Conservation (phyloP, 2,329 filamentous ascomycete genomes). For the Paracoccidioides brasiliensis region DNA sequence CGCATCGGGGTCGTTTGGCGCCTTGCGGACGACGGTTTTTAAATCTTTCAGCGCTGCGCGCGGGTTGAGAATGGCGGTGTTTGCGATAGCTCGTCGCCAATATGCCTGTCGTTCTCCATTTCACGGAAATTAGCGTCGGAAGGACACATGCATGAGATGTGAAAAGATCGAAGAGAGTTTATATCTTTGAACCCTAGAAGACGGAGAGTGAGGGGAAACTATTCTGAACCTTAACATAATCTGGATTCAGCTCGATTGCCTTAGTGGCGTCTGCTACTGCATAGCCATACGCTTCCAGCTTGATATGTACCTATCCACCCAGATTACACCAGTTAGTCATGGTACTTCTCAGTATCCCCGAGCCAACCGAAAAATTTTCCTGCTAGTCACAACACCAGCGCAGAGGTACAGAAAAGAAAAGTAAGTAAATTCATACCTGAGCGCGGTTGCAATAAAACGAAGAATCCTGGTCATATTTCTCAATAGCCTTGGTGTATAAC, state of each 20-base stretch:
- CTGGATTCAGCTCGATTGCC: constrained; percentile 77
- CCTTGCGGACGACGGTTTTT: constrained; percentile 75
- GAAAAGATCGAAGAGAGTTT: not conserved
- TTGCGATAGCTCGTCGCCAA: constrained; percentile 82
- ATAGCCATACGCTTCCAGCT: constrained; percentile 88
- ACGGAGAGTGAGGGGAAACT: not conserved
- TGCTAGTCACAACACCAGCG: not conserved
- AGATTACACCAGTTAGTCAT: not conserved
- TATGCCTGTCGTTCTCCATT: constrained; percentile 51
- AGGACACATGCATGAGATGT: not conserved
- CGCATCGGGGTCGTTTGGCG: constrained; percentile 78
- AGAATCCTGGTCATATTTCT: constrained; percentile 66
- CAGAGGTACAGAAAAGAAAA: not conserved
- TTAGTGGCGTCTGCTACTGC: constrained; percentile 82
- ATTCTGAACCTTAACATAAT: constrained; percentile 64
- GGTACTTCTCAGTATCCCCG: not conserved
- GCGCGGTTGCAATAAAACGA: constrained; percentile 91
- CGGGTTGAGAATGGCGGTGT: constrained; percentile 79
- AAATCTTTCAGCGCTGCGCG: constrained; percentile 86
- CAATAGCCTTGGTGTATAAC: constrained; percentile 78
- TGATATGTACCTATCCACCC: constrained; percentile 64
- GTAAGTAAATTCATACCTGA: constrained; percentile 49
- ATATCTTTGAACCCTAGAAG: not conserved
- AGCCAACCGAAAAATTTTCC: not conserved
- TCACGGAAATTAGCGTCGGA: not conserved